Percentiles rank a stretch among this genome's conserved stretches.
Evolutionary conservation across 805 yeast species (phyloP).

Genomic region (Groenewaldozyma tartarivorans): DNA sequence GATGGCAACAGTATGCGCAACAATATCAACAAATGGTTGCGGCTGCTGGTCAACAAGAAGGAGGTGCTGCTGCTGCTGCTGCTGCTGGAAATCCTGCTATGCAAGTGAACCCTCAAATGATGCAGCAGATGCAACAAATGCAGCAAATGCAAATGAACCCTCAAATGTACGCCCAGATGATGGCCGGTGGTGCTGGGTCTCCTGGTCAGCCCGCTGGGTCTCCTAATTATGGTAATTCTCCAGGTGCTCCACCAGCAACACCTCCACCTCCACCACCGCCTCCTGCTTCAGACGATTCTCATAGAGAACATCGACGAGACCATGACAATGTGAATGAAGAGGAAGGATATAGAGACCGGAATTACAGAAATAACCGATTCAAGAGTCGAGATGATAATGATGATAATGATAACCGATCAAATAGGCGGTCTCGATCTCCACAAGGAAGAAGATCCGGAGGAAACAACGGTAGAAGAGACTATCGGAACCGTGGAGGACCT

Average conservation of each 20-base stretch:
- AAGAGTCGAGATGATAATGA: constrained; percentile 3
- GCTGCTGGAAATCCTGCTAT: neutral
- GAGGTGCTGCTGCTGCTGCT: constrained; percentile 2
- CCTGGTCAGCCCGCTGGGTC: constrained; percentile 1
- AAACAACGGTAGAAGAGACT: constrained; percentile 1
- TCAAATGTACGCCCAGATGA: constrained; percentile 5
- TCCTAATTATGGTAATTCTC: constrained; percentile 1
- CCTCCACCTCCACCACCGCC: too few species aligned
- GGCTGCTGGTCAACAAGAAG: constrained; percentile 8
- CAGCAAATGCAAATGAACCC: neutral
- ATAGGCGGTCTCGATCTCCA: constrained; percentile 9
- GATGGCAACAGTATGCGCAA: constrained; percentile 31
- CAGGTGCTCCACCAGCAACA: too few species aligned
- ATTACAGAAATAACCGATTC: constrained; percentile 4
- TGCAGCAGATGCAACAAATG: constrained; percentile 5
- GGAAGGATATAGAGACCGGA: constrained; percentile 6
- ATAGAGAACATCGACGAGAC: too few species aligned
- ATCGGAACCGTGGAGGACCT: constrained; percentile 5
- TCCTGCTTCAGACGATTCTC: too few species aligned
- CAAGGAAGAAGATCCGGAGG: constrained; percentile 3
- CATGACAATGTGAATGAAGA: neutral
- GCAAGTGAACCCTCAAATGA: constrained; percentile 1
- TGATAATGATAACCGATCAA: neutral
- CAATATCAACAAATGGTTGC: constrained; percentile 31
- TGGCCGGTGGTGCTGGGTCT: neutral